phyloP scores from a whole-genome alignment of 176 grass and related monocot genomes.

The Zoysia japonica region DNA sequence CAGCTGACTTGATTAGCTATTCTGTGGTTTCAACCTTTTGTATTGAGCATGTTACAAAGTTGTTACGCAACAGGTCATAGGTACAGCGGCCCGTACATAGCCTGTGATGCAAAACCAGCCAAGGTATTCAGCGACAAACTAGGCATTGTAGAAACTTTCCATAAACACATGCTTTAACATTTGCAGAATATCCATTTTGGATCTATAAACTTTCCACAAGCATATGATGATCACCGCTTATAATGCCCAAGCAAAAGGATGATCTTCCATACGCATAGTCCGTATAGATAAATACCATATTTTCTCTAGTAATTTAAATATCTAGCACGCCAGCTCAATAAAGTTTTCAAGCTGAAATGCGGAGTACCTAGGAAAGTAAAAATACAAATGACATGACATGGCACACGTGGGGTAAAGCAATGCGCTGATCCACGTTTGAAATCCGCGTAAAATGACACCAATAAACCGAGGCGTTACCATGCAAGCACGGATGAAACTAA shows the following conservation, averaged over 20 bases:
- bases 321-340: not conserved
- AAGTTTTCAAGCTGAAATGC: not conserved
- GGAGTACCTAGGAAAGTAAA: not conserved
- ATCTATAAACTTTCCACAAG: not conserved
- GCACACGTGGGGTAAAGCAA: not conserved
- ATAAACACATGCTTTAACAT: constrained; percentile 8
- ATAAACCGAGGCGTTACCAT: not conserved
- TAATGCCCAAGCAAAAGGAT: not conserved
- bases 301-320: not conserved
- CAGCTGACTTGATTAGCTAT: not conserved
- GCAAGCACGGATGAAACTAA: not conserved
- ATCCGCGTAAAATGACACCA: not conserved
- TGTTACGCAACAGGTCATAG: not conserved
- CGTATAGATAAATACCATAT: not conserved
- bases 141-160: not conserved
- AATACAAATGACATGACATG: not conserved
- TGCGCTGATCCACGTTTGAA: not conserved
- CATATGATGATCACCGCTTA: not conserved
- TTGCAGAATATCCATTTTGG: not conserved
- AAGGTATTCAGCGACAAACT: constrained; percentile 7
- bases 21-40: not conserved
- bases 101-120: not conserved
- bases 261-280: not conserved
- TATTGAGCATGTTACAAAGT: not conserved
- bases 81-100: not conserved